Conservation (phyloP, 164 flowering plant species). For the Cinnamomum chago region DNA sequence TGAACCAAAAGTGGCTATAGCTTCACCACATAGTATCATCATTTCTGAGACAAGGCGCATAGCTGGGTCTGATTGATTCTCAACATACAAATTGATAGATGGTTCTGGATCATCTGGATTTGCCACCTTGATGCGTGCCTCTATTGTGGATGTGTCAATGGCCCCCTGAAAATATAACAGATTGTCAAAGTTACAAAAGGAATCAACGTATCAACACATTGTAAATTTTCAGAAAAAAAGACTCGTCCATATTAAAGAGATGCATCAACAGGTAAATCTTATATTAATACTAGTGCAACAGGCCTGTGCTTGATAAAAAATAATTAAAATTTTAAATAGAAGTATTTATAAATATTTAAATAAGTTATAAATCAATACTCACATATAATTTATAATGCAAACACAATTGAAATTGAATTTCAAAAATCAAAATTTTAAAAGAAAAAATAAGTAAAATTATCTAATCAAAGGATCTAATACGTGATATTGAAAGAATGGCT, state of each 20-base stretch:
- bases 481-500: too few relatives aligned
- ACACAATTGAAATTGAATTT: too few relatives aligned
- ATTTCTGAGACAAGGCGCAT: conserved; percentile 96
- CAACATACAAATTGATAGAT: conserved; percentile 79
- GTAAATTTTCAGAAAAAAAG: background rate
- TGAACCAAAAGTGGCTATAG: conserved; percentile 75
- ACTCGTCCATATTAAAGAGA: background rate
- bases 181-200: background rate
- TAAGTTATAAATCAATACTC: too few relatives aligned
- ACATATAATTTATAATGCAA: too few relatives aligned
- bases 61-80: conserved; percentile 83
- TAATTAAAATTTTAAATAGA: too few relatives aligned
- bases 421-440: too few relatives aligned
- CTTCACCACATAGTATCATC: conserved; percentile 98
- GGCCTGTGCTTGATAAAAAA: background rate
- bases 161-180: conserved; percentile 55
- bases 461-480: too few relatives aligned
- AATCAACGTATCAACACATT: too few relatives aligned
- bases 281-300: background rate
- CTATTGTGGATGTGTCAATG: conserved; percentile 67
- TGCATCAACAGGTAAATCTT: background rate
- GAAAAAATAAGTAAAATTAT: too few relatives aligned
- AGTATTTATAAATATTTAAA: too few relatives aligned
- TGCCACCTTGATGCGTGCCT: conserved; percentile 74
- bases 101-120: conserved; percentile 93